These are phyloP conservation scores for Aspergillus glaucus DNA, from an alignment of 2,329 filamentous ascomycete species.

Conservation along the genomic window DNA sequence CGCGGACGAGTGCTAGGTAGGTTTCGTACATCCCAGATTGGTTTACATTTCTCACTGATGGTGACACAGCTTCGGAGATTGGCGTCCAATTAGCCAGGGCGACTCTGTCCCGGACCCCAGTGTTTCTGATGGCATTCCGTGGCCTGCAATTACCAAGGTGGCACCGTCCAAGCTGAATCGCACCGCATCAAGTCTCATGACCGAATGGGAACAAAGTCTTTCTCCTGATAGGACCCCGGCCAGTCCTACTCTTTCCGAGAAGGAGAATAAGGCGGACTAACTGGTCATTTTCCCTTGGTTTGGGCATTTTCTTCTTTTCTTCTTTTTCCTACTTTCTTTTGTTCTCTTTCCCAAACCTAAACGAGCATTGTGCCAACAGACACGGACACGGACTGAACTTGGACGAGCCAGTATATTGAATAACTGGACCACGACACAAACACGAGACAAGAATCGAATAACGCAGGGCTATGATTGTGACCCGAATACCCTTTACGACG, in stretches of 20 bases:
- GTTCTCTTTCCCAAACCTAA: not conserved
- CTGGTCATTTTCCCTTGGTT: not conserved
- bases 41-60: conserved; percentile 14
- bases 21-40: too few relatives aligned
- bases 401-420: conserved; percentile 4
- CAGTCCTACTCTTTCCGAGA: conserved; percentile 14
- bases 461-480: conserved; percentile 28
- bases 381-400: too few relatives aligned
- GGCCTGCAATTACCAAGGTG: conserved; percentile 65
- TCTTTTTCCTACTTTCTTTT: too few relatives aligned
- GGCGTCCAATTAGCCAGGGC: conserved; percentile 19
- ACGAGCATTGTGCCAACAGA: not conserved
- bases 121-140: conserved; percentile 46
- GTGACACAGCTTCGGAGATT: conserved; percentile 31
- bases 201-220: conserved; percentile 81
- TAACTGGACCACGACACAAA: conserved; percentile 1
- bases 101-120: conserved; percentile 24
- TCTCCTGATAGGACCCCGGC: conserved; percentile 27
- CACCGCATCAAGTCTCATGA: conserved; percentile 79
- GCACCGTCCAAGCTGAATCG: conserved; percentile 71
- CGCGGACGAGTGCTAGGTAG: conserved; percentile 49
- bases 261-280: conserved; percentile 29
- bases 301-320: conserved; percentile 2
- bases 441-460: conserved; percentile 20
- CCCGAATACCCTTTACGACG: conserved; percentile 21